Evolutionary conservation across 768 basidiomycete species (phyloP), one percentile per base, ranked within the genome.

Genomic region (Rhodosporidiobolus odoratus): DNA sequence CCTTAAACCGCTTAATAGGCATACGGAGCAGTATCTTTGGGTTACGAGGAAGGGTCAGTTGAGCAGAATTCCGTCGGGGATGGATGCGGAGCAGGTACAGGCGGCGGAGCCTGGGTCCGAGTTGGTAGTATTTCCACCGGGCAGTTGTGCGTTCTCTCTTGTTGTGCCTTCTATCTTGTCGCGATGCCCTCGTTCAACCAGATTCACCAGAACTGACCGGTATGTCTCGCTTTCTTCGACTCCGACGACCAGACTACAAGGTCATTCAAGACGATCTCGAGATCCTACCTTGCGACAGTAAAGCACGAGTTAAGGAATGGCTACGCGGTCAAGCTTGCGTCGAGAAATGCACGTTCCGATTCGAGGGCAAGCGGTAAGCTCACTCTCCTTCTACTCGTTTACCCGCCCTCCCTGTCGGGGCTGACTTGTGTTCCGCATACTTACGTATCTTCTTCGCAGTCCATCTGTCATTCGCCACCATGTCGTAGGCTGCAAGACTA

Each of bases 401-500:
- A 27, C 52, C 27, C 52, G 30, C 6, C 7, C 41, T 34, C 34
- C 30, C 27, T 21, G 4, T 37, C 48, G n/a, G 30, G 5, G 34
- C n/a, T 40, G 30, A 53, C 27, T 21, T 12, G 23, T n/a, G n/a
- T n/a, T n/a, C n/a, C n/a, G n/a, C n/a, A n/a, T n/a, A 1, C 50
- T 0, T 12, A 7, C 8, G 6, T 4, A n/a, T n/a, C n/a, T n/a
- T n/a, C 34, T 27, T 30, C n/a, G n/a, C 43, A 57, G 64, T 0
- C 71, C 71, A 15, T 64, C 66, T 25, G 66, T 67, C 17, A 72
- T 72, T n/a, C 71, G 71, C 21, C 59, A 65, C 2, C 71, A 72
- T 34, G 63, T 72, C 59, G 47, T 58, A 9, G 38, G 30, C 15
- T 72, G 71, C 64, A 68, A 65, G 50, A 19, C 34, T 37, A 35